A percentile compares a stretch with the other conserved stretches of the same genome.
These are phyloP conservation scores for Cladosporium sp. DNA, from an alignment of 2,329 filamentous ascomycete genomes.

Conservation along the genomic window DNA sequence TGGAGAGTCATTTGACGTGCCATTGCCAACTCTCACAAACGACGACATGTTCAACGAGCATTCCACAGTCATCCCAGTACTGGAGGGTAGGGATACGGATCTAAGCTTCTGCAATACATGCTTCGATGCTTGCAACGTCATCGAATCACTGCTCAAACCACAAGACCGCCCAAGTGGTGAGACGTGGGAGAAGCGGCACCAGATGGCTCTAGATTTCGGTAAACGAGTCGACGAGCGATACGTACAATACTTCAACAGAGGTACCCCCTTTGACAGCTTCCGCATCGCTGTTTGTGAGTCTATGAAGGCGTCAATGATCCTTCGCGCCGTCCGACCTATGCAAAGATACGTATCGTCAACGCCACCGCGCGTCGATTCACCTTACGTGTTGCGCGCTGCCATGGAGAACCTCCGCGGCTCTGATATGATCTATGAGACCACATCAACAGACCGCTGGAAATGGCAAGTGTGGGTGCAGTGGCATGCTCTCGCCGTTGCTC, in stretches of 20 bases:
- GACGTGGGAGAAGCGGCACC: slow-evolving; percentile 28
- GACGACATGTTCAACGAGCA: slow-evolving; percentile 28
- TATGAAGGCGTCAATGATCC: slow-evolving; percentile 23
- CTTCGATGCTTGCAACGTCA: background rate
- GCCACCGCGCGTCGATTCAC: slow-evolving; percentile 28
- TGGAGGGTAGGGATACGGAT: slow-evolving; percentile 26
- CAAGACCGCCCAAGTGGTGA: slow-evolving; percentile 13
- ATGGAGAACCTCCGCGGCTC: slow-evolving; percentile 45
- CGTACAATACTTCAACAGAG: slow-evolving; percentile 23
- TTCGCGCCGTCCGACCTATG: slow-evolving; percentile 30
- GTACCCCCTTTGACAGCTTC: slow-evolving; percentile 20
- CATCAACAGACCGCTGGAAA: slow-evolving; percentile 37
- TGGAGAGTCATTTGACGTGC: slow-evolving; percentile 21
- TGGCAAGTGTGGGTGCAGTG: slow-evolving; percentile 55
- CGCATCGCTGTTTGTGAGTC: slow-evolving; percentile 21
- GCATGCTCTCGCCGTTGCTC: slow-evolving; percentile 51
- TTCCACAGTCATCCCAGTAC: slow-evolving; percentile 18
- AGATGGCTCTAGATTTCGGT: slow-evolving; percentile 24
- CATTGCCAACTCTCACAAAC: slow-evolving; percentile 27
- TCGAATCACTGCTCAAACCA: slow-evolving; percentile 2
- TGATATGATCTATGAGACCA: slow-evolving; percentile 31
- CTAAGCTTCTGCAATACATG: slow-evolving; percentile 24
- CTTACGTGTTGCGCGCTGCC: slow-evolving; percentile 34
- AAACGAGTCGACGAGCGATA: slow-evolving; percentile 22
- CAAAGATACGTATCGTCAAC: slow-evolving; percentile 20